Evolutionary conservation across 352 stramenopile species (phyloP).

Genomic region (Pythium monospermum): DNA sequence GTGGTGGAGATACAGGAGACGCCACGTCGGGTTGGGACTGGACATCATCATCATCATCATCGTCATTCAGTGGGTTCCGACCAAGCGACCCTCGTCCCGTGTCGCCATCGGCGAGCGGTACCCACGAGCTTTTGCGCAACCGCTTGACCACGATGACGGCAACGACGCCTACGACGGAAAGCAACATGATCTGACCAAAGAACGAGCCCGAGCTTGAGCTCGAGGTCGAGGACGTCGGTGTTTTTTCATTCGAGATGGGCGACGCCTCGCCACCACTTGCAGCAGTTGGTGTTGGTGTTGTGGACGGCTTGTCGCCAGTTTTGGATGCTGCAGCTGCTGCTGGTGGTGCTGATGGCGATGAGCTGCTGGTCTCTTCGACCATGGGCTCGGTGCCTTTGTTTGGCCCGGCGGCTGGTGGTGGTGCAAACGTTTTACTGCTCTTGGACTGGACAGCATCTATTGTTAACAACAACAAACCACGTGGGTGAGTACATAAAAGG

Average conservation of each 20-base stretch:
- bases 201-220: slow-evolving; percentile 27
- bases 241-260: slow-evolving; percentile 13
- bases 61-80: slow-evolving; percentile 10
- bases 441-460: background rate
- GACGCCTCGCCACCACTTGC: background rate
- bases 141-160: slow-evolving; percentile 48
- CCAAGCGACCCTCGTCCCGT: slow-evolving; percentile 9
- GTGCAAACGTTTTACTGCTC: background rate
- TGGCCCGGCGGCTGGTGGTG: slow-evolving; percentile 10
- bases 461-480: background rate
- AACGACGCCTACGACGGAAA: slow-evolving; percentile 53
- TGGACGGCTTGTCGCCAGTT: background rate
- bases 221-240: slow-evolving; percentile 11
- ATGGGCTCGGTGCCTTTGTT: slow-evolving; percentile 18
- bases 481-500: too few relatives aligned
- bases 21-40: background rate
- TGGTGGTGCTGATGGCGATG: background rate
- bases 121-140: slow-evolving; percentile 42
- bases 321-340: too few relatives aligned
- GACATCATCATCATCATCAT: slow-evolving; percentile 6
- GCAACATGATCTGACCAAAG: slow-evolving; percentile 43
- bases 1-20: slow-evolving; percentile 13
- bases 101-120: slow-evolving; percentile 24
- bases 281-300: background rate
- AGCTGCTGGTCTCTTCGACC: slow-evolving; percentile 12